phyloP scores from a whole-genome alignment of 768 basidiomycete species.

The Phaffia australis region DNA sequence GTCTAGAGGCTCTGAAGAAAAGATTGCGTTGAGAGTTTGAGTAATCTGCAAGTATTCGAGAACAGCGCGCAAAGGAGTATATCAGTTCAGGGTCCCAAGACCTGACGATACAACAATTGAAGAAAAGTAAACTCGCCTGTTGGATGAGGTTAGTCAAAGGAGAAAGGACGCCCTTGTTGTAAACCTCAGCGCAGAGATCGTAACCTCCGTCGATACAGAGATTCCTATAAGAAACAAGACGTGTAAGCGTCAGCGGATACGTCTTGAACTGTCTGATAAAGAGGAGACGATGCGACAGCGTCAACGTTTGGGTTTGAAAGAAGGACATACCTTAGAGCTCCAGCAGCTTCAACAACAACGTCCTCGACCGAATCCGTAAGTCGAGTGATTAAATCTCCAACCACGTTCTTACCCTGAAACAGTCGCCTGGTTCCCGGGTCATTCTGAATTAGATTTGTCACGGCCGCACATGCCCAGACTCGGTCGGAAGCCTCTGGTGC shows the following conservation, averaged over 20 bases:
- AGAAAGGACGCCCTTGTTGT: constrained; percentile 81
- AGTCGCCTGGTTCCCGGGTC: constrained; percentile 83
- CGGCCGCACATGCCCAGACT: constrained; percentile 91
- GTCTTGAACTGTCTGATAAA: not conserved
- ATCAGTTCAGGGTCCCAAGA: constrained; percentile 32
- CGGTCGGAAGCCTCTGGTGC: constrained; percentile 59
- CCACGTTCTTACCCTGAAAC: constrained; percentile 80
- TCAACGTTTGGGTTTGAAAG: not conserved
- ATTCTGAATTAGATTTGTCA: constrained; percentile 90
- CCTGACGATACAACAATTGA: not conserved
- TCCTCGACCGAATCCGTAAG: constrained; percentile 82
- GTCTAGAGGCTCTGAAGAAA: constrained; percentile 39
- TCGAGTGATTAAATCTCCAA: constrained; percentile 73
- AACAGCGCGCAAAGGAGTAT: not conserved
- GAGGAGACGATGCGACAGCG: not conserved
- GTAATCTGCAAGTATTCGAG: constrained; percentile 52
- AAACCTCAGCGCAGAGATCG: constrained; percentile 93
- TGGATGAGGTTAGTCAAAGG: constrained; percentile 65
- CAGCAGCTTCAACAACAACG: constrained; percentile 77
- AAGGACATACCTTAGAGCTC: constrained; percentile 61
- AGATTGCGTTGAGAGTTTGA: constrained; percentile 54
- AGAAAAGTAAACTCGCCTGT: constrained; percentile 46
- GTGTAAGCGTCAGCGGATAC: not conserved
- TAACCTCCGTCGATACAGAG: constrained; percentile 89
- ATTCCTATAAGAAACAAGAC: constrained; percentile 50